Evolutionary conservation across 2,329 filamentous ascomycete genomes (phyloP).

Genomic region (Fusarium pseudoanthophilum): DNA sequence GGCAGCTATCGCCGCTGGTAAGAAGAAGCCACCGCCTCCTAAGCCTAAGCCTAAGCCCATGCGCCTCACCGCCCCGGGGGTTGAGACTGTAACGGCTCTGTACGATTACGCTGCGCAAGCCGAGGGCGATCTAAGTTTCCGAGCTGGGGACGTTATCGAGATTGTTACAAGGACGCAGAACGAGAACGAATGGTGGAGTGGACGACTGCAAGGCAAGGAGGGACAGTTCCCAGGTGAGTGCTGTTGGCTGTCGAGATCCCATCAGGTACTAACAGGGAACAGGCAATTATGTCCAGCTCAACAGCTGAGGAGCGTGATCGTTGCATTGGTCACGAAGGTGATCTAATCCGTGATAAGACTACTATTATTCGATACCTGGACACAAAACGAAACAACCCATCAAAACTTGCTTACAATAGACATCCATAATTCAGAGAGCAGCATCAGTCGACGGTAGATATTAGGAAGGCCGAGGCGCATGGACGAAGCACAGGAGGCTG

Average conservation of each 20-base stretch:
- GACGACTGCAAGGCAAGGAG: conserved; percentile 79
- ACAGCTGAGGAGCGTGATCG: conserved; percentile 28
- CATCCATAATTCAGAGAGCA: conserved; percentile 19
- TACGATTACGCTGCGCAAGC: conserved; percentile 98
- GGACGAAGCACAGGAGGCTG: conserved; percentile 6
- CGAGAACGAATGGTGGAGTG: conserved; percentile 97
- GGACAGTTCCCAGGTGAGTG: conserved; percentile 93
- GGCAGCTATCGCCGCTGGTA: conserved; percentile 62
- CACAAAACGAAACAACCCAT: conserved; percentile 19
- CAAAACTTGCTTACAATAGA: conserved; percentile 22
- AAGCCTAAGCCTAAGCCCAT: conserved; percentile 79
- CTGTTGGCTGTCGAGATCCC: neutral
- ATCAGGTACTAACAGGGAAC: conserved; percentile 39
- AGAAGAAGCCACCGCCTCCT: conserved; percentile 76
- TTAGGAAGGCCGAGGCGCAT: conserved; percentile 8
- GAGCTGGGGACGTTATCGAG: conserved; percentile 88
- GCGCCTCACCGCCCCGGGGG: conserved; percentile 71
- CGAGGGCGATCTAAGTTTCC: conserved; percentile 92
- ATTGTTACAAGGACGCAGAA: conserved; percentile 86
- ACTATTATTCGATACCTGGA: conserved; percentile 25
- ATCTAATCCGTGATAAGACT: conserved; percentile 3
- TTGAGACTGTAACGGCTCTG: conserved; percentile 86
- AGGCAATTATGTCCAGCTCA: conserved; percentile 64
- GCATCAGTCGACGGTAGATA: conserved; percentile 1
- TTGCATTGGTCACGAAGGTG: neutral